A percentile compares a stretch with the other conserved stretches of the same genome.
phyloP scores from a whole-genome alignment of 176 grass and related monocot genomes.

The Musa schizocarpa region DNA sequence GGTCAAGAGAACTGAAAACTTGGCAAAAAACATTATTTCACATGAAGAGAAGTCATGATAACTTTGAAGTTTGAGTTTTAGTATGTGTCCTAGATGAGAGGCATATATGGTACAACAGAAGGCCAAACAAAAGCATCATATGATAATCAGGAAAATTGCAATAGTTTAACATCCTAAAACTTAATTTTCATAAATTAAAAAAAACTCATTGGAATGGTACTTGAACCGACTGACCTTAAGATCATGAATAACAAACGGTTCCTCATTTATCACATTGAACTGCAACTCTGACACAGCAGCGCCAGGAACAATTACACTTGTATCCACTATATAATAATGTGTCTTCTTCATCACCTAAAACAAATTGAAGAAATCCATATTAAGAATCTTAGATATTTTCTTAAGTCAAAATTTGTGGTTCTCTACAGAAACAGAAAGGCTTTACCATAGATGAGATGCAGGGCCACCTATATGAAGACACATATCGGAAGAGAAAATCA shows the following conservation, averaged over 20 bases:
- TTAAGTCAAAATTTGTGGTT: background rate
- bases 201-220: background rate
- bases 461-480: background rate
- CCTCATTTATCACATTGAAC: slow-evolving; percentile 89
- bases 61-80: background rate
- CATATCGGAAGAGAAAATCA: background rate
- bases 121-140: background rate
- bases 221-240: slow-evolving; percentile 51
- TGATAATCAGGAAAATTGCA: background rate
- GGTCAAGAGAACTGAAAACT: no score
- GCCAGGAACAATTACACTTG: slow-evolving; percentile 77
- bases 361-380: background rate
- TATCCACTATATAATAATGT: slow-evolving; percentile 96
- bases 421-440: background rate
- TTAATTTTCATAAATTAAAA: background rate
- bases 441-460: background rate
- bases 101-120: background rate
- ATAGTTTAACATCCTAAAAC: background rate
- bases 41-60: no score
- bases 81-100: background rate
- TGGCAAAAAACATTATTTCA: no score
- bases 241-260: slow-evolving; percentile 69
- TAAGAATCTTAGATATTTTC: background rate
- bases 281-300: slow-evolving; percentile 74
- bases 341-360: slow-evolving; percentile 97